A percentile compares a stretch with the other conserved stretches of the same genome.
Conservation (phyloP, 768 basidiomycete species). For the Lenzites betulinus region DNA sequence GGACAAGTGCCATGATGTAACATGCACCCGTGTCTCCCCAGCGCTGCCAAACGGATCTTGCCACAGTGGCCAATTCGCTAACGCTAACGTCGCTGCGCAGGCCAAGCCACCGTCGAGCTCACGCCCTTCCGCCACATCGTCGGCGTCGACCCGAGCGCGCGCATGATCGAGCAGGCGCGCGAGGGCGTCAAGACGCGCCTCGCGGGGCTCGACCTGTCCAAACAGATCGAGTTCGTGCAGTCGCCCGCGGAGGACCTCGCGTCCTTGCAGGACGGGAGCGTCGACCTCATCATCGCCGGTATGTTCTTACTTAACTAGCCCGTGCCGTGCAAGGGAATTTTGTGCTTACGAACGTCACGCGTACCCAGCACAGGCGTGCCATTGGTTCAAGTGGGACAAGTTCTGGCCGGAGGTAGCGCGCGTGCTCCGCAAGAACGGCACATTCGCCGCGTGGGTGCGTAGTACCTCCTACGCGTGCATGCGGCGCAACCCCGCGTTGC, state of each 20-base stretch:
- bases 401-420: constrained; percentile 70
- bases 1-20: too few species aligned
- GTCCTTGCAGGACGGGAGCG: constrained; percentile 49
- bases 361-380: constrained; percentile 68
- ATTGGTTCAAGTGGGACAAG: constrained; percentile 79
- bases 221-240: constrained; percentile 39
- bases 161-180: constrained; percentile 61
- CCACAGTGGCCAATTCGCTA: too few species aligned
- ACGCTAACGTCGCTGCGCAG: too few species aligned
- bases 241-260: constrained; percentile 56
- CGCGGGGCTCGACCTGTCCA: constrained; percentile 12
- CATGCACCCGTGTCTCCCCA: too few species aligned
- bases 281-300: constrained; percentile 74
- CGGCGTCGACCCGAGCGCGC: constrained; percentile 73
- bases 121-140: constrained; percentile 57
- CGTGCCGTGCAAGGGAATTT: background rate
- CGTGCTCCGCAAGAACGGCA: constrained; percentile 61
- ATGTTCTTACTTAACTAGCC: constrained; percentile 19
- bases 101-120: constrained; percentile 68
- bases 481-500: background rate
- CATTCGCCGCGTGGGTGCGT: constrained; percentile 73
- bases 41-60: too few species aligned
- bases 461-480: too few species aligned
- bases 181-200: constrained; percentile 16
- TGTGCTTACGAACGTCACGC: background rate